phyloP scores from a whole-genome alignment of 192 early-diverging fungal species.

The Neocallimastix lanati region DNA sequence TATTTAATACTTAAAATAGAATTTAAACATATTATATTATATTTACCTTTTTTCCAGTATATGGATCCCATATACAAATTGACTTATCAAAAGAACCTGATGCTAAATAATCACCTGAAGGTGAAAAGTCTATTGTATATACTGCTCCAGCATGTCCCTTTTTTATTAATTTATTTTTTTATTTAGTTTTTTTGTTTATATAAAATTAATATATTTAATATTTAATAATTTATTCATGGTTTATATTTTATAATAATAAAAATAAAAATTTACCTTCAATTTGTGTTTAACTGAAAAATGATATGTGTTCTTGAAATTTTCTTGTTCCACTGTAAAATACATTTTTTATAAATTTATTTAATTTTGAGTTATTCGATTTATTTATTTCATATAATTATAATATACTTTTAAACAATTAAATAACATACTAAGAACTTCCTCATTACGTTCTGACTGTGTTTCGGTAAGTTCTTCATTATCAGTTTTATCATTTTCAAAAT shows the following conservation, averaged over 20 bases:
- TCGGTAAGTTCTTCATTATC: not conserved
- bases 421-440: not conserved
- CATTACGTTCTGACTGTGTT: not conserved
- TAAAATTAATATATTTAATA: no score
- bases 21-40: no score
- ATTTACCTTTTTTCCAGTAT: slow-evolving; percentile 43
- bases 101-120: slow-evolving; percentile 56
- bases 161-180: slow-evolving; percentile 1
- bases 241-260: no score
- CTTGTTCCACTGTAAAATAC: slow-evolving; percentile 1
- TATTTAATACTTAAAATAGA: no score
- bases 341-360: no score
- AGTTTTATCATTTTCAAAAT: slow-evolving; percentile 7
- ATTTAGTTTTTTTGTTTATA: no score
- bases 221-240: no score
- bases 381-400: no score
- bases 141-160: slow-evolving; percentile 79
- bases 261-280: slow-evolving; percentile 24
- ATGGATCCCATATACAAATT: slow-evolving; percentile 72
- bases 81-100: slow-evolving; percentile 92
- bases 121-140: slow-evolving; percentile 77
- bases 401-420: no score
- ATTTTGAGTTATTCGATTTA: no score
- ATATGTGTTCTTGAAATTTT: slow-evolving; percentile 21
- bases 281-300: slow-evolving; percentile 45